Conservation (phyloP, 2,329 filamentous ascomycete genomes). For the Gnomoniopsis smithogilvyi region DNA sequence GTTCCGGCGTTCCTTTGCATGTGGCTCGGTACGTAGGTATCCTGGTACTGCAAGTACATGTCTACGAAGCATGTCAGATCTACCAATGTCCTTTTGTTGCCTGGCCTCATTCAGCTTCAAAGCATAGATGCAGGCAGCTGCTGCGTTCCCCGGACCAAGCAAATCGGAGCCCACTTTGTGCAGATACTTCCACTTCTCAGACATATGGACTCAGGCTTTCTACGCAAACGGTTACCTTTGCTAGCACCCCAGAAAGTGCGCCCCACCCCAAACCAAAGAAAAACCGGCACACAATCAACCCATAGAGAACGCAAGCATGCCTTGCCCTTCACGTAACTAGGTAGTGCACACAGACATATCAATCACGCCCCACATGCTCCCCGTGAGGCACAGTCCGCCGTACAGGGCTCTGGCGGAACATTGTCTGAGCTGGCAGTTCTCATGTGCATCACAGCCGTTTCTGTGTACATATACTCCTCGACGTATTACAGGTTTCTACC, state of each 20-base stretch:
- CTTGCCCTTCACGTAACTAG: slow-evolving; percentile 4
- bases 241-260: slow-evolving; percentile 18
- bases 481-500: not conserved
- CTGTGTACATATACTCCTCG: slow-evolving; percentile 8
- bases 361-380: slow-evolving; percentile 13
- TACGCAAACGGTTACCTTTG: not conserved
- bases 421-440: slow-evolving; percentile 10
- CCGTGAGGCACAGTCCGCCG: slow-evolving; percentile 13
- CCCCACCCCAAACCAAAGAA: not conserved
- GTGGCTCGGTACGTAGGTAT: not conserved
- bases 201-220: not conserved
- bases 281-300: slow-evolving; percentile 11
- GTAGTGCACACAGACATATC: slow-evolving; percentile 6
- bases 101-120: not conserved
- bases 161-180: not conserved
- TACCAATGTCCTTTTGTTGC: not conserved
- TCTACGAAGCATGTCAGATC: not conserved
- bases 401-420: slow-evolving; percentile 11
- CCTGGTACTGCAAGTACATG: not conserved
- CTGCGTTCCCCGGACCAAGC: not conserved
- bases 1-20: not conserved
- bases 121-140: not conserved
- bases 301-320: slow-evolving; percentile 21
- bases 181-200: not conserved
- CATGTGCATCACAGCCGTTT: not conserved